Percentiles rank a stretch among this genome's conserved stretches.
Evolutionary conservation across 2,329 filamentous ascomycete species (phyloP).

Genomic region (Chaetomiaceae sp.): DNA sequence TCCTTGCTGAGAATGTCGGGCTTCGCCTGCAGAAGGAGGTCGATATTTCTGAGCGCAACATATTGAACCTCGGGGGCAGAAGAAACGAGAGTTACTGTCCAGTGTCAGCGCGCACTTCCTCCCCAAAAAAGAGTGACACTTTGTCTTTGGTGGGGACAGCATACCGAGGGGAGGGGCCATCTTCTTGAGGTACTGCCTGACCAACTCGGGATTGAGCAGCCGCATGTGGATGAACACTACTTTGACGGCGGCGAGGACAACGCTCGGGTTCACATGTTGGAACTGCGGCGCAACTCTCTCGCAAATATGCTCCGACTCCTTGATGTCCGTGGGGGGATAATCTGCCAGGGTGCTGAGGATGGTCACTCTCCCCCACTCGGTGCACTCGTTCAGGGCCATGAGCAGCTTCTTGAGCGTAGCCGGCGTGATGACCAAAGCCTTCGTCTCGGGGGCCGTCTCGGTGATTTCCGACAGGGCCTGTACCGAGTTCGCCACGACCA

Average conservation of each 20-base stretch:
- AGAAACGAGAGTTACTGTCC: constrained; percentile 85
- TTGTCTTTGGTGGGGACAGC: no score
- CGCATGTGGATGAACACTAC: constrained; percentile 97
- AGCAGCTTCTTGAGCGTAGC: constrained; percentile 89
- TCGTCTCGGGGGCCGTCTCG: constrained; percentile 86
- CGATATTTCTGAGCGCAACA: constrained; percentile 92
- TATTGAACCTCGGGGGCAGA: constrained; percentile 97
- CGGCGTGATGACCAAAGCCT: constrained; percentile 76
- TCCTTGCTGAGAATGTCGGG: constrained; percentile 97
- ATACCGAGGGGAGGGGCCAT: constrained; percentile 92
- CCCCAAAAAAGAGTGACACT: not conserved
- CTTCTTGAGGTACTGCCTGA: constrained; percentile 88
- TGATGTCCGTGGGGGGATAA: constrained; percentile 80
- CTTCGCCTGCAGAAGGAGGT: constrained; percentile 90
- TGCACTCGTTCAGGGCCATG: constrained; percentile 95
- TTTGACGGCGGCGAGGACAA: constrained; percentile 96
- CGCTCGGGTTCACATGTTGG: constrained; percentile 95
- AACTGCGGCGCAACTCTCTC: constrained; percentile 95
- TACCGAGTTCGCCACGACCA: constrained; percentile 98
- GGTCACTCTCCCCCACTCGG: constrained; percentile 95
- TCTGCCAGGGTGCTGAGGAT: constrained; percentile 86
- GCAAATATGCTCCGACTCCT: constrained; percentile 97
- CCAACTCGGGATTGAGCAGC: constrained; percentile 69
- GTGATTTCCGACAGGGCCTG: constrained; percentile 87
- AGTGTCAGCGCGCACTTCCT: constrained; percentile 23